Percentiles rank a stretch among this genome's conserved stretches.
Evolutionary conservation across 1,284 basidiomycete genomes (phyloP).

Genomic region (Boletus calvinii): DNA sequence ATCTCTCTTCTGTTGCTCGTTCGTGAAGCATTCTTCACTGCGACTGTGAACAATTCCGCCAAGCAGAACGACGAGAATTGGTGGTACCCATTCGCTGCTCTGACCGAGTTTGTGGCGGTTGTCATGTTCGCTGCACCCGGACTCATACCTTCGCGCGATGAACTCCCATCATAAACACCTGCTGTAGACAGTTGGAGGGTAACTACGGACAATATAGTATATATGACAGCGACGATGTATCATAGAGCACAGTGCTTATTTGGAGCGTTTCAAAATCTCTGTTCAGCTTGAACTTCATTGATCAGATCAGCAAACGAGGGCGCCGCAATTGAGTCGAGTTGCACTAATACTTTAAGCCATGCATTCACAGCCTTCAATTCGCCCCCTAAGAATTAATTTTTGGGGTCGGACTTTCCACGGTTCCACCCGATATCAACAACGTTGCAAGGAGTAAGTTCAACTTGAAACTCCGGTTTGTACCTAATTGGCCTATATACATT

Average conservation of each 20-base stretch:
- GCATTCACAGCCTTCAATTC: too few relatives aligned
- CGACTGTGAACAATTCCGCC: slow-evolving; percentile 31
- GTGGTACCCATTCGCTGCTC: slow-evolving; percentile 48
- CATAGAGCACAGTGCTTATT: not conserved
- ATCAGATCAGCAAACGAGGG: not conserved
- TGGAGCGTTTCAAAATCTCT: not conserved
- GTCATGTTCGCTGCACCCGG: slow-evolving; percentile 42
- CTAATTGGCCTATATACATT: too few relatives aligned
- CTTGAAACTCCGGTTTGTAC: too few relatives aligned
- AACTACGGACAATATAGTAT: not conserved
- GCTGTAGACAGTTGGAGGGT: not conserved
- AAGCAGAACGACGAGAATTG: slow-evolving; percentile 40
- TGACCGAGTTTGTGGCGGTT: slow-evolving; percentile 45
- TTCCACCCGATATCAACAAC: too few relatives aligned
- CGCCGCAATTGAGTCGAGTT: too few relatives aligned
- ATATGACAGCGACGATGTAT: not conserved
- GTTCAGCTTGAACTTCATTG: not conserved
- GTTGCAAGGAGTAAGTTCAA: too few relatives aligned
- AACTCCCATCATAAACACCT: slow-evolving; percentile 22
- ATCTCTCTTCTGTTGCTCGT: slow-evolving; percentile 42
- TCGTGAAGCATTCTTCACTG: slow-evolving; percentile 42
- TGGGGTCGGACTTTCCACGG: too few relatives aligned
- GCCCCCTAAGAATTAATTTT: too few relatives aligned
- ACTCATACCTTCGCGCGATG: slow-evolving; percentile 39
- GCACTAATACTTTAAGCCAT: too few relatives aligned